These are phyloP conservation scores for Coniochaeta sp. DNA, from an alignment of 2,329 filamentous ascomycete genomes.

Conservation along the genomic window DNA sequence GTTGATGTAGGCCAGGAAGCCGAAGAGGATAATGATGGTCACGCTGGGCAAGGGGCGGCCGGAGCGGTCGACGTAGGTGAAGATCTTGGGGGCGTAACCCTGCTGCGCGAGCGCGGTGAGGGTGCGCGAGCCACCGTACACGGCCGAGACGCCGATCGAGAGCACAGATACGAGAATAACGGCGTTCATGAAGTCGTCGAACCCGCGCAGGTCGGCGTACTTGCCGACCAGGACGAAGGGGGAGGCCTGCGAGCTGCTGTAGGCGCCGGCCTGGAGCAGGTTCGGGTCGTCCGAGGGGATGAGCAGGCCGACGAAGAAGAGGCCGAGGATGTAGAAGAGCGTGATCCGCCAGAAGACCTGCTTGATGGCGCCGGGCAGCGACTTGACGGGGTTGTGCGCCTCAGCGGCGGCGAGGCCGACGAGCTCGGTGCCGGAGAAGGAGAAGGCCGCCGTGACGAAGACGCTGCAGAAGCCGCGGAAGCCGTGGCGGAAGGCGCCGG, in stretches of 20 bases:
- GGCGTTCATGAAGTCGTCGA: slow-evolving; percentile 45
- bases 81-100: slow-evolving; percentile 46
- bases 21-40: slow-evolving; percentile 36
- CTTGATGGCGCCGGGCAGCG: slow-evolving; percentile 72
- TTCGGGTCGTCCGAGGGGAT: slow-evolving; percentile 33
- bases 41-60: slow-evolving; percentile 44
- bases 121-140: slow-evolving; percentile 50
- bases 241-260: slow-evolving; percentile 33
- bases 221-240: slow-evolving; percentile 44
- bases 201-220: slow-evolving; percentile 38
- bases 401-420: slow-evolving; percentile 67
- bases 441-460: slow-evolving; percentile 64
- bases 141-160: slow-evolving; percentile 46
- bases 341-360: slow-evolving; percentile 55
- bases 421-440: slow-evolving; percentile 61
- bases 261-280: slow-evolving; percentile 39
- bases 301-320: slow-evolving; percentile 41
- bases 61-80: slow-evolving; percentile 46
- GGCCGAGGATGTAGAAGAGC: slow-evolving; percentile 42
- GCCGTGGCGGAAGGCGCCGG: slow-evolving; percentile 56
- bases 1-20: slow-evolving; percentile 40
- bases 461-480: slow-evolving; percentile 64
- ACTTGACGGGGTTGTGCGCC: slow-evolving; percentile 58
- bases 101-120: slow-evolving; percentile 49
- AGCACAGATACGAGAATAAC: slow-evolving; percentile 48